Percentiles rank a stretch among this genome's conserved stretches.
phyloP scores from a whole-genome alignment of 495 filamentous ascomycete species.

The Talaromyces wortmannii region DNA sequence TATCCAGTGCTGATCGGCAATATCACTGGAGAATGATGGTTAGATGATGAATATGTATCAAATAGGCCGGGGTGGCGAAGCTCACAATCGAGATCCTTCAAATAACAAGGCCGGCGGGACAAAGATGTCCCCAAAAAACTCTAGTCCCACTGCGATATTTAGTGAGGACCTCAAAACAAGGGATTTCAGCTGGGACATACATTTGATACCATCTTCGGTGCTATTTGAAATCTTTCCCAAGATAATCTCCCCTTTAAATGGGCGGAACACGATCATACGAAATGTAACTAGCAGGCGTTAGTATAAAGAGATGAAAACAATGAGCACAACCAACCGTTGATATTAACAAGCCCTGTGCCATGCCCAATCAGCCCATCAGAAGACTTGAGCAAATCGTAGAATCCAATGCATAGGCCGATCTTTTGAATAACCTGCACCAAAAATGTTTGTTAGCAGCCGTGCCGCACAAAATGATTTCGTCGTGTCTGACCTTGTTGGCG shows the following conservation, averaged over 20 bases:
- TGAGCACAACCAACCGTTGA: constrained; percentile 58
- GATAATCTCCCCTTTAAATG: constrained; percentile 87
- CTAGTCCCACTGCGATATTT: constrained; percentile 54
- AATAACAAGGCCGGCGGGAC: constrained; percentile 66
- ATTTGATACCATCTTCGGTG: constrained; percentile 65
- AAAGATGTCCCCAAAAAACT: constrained; percentile 88
- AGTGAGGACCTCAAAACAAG: neutral
- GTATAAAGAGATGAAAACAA: neutral
- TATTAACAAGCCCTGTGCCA: constrained; percentile 80
- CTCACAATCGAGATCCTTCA: constrained; percentile 68
- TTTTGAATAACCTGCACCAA: constrained; percentile 56
- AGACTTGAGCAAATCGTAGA: constrained; percentile 78
- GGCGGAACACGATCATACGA: constrained; percentile 85
- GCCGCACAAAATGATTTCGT: too few species aligned
- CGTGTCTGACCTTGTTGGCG: constrained; percentile 68
- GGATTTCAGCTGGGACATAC: constrained; percentile 34
- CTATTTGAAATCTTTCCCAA: constrained; percentile 69
- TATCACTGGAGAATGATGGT: constrained; percentile 37
- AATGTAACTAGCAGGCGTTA: constrained; percentile 63
- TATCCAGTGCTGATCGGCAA: constrained; percentile 68
- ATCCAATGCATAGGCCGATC: constrained; percentile 83
- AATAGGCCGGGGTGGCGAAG: constrained; percentile 3
- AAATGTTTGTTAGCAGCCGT: neutral
- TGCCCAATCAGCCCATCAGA: constrained; percentile 92
- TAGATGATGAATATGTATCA: neutral